Conservation (phyloP, 495 filamentous ascomycete genomes). For the Patellaria atrata region DNA sequence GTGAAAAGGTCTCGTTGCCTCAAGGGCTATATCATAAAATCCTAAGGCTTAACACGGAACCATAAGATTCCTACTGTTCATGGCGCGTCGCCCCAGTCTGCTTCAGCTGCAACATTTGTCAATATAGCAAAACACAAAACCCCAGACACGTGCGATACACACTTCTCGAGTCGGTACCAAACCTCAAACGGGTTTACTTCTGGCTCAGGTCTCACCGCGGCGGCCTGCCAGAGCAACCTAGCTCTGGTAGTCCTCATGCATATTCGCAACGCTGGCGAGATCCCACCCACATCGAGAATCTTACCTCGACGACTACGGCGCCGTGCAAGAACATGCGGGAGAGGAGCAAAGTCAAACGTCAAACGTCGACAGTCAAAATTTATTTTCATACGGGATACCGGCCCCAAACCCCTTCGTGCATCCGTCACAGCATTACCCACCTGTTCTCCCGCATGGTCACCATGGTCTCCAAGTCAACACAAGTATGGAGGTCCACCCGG, state of each 20-base stretch:
- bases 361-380: constrained; percentile 20
- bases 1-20: constrained; percentile 16
- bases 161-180: constrained; percentile 12
- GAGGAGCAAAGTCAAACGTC: constrained; percentile 20
- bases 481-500: constrained; percentile 14
- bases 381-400: constrained; percentile 16
- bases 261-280: constrained; percentile 51
- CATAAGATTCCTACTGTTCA: constrained; percentile 17
- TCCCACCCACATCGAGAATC: constrained; percentile 51
- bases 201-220: constrained; percentile 28
- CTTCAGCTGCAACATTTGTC: constrained; percentile 23
- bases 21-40: constrained; percentile 18
- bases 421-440: constrained; percentile 15
- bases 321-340: constrained; percentile 39
- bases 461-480: constrained; percentile 12
- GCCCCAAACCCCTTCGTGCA: constrained; percentile 17
- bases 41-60: constrained; percentile 16
- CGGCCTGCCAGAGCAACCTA: constrained; percentile 52
- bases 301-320: constrained; percentile 49
- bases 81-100: constrained; percentile 21
- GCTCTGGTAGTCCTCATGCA: constrained; percentile 61
- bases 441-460: constrained; percentile 20
- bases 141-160: constrained; percentile 25
- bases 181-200: constrained; percentile 20
- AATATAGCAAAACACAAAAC: constrained; percentile 23